Evolutionary conservation across 179 eudicot species (phyloP).

Genomic region (Beta corolliflora): DNA sequence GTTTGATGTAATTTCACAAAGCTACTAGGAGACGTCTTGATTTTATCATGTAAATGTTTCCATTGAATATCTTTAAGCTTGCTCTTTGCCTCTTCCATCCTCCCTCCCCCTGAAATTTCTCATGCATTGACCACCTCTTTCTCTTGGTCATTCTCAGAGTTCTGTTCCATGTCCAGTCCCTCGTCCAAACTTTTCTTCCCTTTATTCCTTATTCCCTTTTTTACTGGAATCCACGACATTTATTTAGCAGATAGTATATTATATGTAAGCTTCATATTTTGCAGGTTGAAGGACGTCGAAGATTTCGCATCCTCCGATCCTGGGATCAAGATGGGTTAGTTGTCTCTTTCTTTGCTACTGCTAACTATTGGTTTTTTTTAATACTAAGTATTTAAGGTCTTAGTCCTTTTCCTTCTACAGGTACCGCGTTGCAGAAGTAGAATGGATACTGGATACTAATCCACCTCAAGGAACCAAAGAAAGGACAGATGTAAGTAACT

Average conservation of each 20-base stretch:
- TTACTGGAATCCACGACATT: not conserved
- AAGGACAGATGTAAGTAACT: slow-evolving; percentile 55
- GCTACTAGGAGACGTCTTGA: not conserved
- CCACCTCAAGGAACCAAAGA: slow-evolving; percentile 78
- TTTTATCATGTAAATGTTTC: not conserved
- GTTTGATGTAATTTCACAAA: not conserved
- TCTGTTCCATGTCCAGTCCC: not conserved
- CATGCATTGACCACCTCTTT: not conserved
- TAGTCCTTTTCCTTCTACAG: slow-evolving; percentile 38
- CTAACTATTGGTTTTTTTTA: not conserved
- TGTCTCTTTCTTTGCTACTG: slow-evolving; percentile 14
- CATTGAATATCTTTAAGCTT: not conserved
- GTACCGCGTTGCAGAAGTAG: slow-evolving; percentile 91
- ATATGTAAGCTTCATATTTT: not conserved
- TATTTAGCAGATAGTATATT: not conserved
- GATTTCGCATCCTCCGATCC: slow-evolving; percentile 76
- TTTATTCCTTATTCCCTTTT: not conserved
- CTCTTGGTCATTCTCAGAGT: not conserved
- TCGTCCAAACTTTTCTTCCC: not conserved
- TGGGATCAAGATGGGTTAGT: slow-evolving; percentile 99
- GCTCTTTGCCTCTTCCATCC: not conserved
- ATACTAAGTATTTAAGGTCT: not conserved
- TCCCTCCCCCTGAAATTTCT: not conserved
- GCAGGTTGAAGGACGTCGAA: slow-evolving; percentile 95
- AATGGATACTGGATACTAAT: slow-evolving; percentile 71